These are phyloP conservation scores for Colletotrichum melonis DNA, from an alignment of 2,329 filamentous ascomycete genomes.

Conservation along the genomic window DNA sequence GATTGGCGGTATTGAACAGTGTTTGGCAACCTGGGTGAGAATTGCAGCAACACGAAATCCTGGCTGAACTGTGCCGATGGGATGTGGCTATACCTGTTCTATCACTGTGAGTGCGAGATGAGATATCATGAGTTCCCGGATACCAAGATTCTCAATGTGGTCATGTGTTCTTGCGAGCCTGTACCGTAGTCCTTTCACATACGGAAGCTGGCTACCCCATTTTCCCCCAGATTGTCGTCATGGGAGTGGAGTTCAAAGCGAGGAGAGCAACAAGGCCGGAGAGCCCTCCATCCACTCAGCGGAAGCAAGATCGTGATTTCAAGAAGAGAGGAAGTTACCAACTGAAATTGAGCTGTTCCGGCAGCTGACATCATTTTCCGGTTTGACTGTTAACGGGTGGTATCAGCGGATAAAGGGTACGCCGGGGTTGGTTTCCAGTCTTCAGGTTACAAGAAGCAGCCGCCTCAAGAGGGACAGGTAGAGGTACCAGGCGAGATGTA, in stretches of 20 bases:
- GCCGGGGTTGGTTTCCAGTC: conserved; percentile 2
- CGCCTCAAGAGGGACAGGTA: not conserved
- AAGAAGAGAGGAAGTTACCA: not conserved
- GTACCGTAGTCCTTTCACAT: not conserved
- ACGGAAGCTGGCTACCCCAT: not conserved
- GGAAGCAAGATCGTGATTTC: not conserved
- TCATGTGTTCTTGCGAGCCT: not conserved
- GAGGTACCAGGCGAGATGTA: not conserved
- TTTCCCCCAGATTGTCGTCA: conserved; percentile 24
- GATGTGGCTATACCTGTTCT: not conserved
- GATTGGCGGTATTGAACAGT: not conserved
- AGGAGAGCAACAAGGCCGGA: not conserved
- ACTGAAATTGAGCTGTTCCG: not conserved
- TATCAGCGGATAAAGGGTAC: not conserved
- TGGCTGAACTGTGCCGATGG: not conserved
- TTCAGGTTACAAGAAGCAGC: not conserved
- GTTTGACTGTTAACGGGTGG: not conserved
- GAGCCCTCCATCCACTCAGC: conserved; percentile 1
- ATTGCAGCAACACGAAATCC: no score
- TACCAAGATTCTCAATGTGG: not conserved
- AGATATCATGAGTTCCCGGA: not conserved
- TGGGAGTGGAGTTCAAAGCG: conserved; percentile 11
- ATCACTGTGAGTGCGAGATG: not conserved
- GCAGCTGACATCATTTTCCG: not conserved
- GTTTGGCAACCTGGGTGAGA: not conserved